phyloP scores from a whole-genome alignment of 495 filamentous ascomycete species.

The Aspergillus nanangensis region DNA sequence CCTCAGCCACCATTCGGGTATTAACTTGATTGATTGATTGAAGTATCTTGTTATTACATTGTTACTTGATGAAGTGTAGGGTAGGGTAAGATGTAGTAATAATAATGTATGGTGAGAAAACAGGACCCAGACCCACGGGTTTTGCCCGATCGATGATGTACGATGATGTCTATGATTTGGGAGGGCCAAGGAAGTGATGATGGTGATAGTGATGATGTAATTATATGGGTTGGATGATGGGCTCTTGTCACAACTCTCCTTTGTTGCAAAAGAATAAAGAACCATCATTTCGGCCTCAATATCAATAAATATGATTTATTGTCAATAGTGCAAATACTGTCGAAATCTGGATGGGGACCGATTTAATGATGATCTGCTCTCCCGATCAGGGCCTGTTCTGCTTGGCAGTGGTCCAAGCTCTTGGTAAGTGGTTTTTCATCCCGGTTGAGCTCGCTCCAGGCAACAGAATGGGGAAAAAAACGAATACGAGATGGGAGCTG shows the following conservation, averaged over 20 bases:
- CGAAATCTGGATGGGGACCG: not conserved
- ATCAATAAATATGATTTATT: too few relatives aligned
- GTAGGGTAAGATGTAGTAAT: too few relatives aligned
- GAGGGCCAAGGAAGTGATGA: not conserved
- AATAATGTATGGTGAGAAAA: too few relatives aligned
- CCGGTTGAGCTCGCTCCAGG: not conserved
- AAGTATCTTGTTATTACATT: not conserved
- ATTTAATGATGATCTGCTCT: not conserved
- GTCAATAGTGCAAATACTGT: too few relatives aligned
- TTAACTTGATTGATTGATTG: not conserved
- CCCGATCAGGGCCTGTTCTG: not conserved
- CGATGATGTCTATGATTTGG: conserved; percentile 10
- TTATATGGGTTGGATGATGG: too few relatives aligned
- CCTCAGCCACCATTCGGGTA: too few relatives aligned
- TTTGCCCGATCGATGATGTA: conserved; percentile 7
- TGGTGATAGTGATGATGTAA: too few relatives aligned
- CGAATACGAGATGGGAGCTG: not conserved
- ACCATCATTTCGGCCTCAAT: too few relatives aligned
- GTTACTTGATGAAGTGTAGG: not conserved
- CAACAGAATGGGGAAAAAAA: not conserved
- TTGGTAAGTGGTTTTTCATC: not conserved
- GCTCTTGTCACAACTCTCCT: too few relatives aligned
- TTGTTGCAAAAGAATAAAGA: too few relatives aligned
- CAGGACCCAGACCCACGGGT: conserved; percentile 4
- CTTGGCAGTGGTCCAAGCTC: not conserved